A percentile compares a stretch with the other conserved stretches of the same genome.
phyloP scores from a whole-genome alignment of 2,329 filamentous ascomycete genomes.

The Ophiostoma novo-ulmi region DNA sequence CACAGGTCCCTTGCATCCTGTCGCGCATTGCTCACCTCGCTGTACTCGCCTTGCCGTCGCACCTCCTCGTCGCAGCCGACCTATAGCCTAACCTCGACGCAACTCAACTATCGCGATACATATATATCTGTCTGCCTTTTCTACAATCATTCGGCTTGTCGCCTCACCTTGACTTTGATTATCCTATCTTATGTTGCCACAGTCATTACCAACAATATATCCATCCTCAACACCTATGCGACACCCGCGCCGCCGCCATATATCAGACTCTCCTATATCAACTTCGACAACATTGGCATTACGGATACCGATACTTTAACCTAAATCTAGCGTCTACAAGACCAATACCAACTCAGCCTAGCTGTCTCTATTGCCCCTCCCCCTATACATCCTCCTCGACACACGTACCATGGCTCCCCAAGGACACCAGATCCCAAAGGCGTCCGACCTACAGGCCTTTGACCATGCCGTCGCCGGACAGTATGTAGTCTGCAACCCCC shows the following conservation, averaged over 20 bases:
- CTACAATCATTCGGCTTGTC: background rate
- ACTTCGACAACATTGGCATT: background rate
- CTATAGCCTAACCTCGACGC: background rate
- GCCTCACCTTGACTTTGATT: background rate
- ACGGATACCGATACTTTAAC: background rate
- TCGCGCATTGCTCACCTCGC: background rate
- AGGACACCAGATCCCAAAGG: constrained; percentile 49
- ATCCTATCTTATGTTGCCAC: background rate
- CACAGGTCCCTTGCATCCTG: constrained; percentile 1
- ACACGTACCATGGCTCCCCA: constrained; percentile 28
- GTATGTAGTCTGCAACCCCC: constrained; percentile 48
- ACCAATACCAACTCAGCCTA: background rate
- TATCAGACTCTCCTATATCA: background rate
- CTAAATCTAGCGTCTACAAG: background rate
- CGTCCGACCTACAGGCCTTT: constrained; percentile 61
- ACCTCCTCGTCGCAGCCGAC: background rate
- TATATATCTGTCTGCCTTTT: background rate
- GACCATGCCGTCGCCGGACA: constrained; percentile 77
- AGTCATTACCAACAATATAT: background rate
- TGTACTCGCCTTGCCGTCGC: background rate
- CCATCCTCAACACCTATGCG: background rate
- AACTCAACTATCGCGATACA: background rate
- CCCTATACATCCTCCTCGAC: background rate
- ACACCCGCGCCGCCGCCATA: background rate
- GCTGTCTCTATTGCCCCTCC: background rate